Conservation (phyloP, 1,284 basidiomycete species). For the Volvariella surrecta region DNA sequence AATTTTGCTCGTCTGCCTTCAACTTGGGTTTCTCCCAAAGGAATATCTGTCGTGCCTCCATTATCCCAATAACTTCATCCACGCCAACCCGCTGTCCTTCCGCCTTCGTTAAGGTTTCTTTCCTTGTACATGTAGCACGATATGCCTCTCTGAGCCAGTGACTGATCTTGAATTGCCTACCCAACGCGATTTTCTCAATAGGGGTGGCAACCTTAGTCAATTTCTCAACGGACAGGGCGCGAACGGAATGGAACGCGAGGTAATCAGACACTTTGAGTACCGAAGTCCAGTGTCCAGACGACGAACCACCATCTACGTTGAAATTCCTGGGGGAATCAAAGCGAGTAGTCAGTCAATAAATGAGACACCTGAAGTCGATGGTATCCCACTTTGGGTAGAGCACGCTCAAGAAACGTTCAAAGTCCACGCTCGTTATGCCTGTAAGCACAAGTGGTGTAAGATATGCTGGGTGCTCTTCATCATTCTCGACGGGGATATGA, state of each 20-base stretch:
- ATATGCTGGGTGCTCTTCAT: constrained; percentile 1
- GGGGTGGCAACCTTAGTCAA: constrained; percentile 19
- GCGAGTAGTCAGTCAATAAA: not conserved
- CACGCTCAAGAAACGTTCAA: constrained; percentile 22
- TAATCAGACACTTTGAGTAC: constrained; percentile 24
- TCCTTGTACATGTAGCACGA: constrained; percentile 21
- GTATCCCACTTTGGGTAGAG: constrained; percentile 25
- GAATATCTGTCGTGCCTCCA: no score
- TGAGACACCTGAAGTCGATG: not conserved
- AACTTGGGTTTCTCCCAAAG: no score
- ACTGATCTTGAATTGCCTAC: constrained; percentile 18
- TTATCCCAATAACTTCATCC: not conserved
- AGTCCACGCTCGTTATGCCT: constrained; percentile 14
- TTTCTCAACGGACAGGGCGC: constrained; percentile 23
- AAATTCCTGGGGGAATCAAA: constrained; percentile 18
- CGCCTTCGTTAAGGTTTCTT: constrained; percentile 18
- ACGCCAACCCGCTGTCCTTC: constrained; percentile 21
- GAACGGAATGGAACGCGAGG: constrained; percentile 24
- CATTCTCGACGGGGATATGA: constrained; percentile 2
- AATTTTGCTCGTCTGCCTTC: no score
- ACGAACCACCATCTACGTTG: constrained; percentile 17
- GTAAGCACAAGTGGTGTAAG: constrained; percentile 12
- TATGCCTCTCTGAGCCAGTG: constrained; percentile 29
- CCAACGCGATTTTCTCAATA: constrained; percentile 26
- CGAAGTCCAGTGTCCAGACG: constrained; percentile 28